phyloP scores from a whole-genome alignment of 2,329 filamentous ascomycete genomes.

The Aaosphaeria arxii region DNA sequence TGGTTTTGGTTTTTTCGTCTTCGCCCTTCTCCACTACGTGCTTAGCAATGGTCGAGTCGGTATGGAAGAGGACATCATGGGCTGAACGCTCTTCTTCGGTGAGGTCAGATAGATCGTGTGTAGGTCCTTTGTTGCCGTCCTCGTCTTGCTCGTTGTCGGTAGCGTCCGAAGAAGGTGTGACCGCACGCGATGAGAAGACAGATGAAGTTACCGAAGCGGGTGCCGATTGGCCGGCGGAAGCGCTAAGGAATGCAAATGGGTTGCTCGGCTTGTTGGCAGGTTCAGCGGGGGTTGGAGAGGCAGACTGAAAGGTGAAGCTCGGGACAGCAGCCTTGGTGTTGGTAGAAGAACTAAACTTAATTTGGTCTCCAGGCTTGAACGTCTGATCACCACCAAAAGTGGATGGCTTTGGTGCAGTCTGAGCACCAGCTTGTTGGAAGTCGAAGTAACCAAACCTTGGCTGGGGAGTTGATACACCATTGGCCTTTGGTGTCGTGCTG shows the following conservation, averaged over 20 bases:
- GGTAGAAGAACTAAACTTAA: constrained; percentile 26
- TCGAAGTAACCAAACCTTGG: constrained; percentile 27
- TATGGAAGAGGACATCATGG: constrained; percentile 33
- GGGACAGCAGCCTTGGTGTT: constrained; percentile 5
- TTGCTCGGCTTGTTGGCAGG: background rate
- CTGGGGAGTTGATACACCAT: constrained; percentile 18
- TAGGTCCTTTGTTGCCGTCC: constrained; percentile 23
- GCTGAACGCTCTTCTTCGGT: constrained; percentile 28
- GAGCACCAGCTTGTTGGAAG: constrained; percentile 20
- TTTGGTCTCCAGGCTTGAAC: constrained; percentile 32
- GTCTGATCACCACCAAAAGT: constrained; percentile 34
- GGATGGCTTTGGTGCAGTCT: constrained; percentile 24
- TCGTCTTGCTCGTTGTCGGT: constrained; percentile 26
- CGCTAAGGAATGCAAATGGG: background rate
- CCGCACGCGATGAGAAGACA: constrained; percentile 33
- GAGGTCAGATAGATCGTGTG: constrained; percentile 29
- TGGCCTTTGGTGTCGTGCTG: background rate
- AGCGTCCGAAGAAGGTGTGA: constrained; percentile 33
- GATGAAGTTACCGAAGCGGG: constrained; percentile 22
- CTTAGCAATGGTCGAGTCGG: constrained; percentile 25
- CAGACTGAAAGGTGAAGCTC: constrained; percentile 23
- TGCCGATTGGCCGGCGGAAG: constrained; percentile 16
- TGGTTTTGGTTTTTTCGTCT: background rate
- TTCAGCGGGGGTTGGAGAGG: constrained; percentile 17
- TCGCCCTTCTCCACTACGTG: constrained; percentile 18